Conservation (phyloP, 805 yeast species). For the Brettanomyces custersianus region DNA sequence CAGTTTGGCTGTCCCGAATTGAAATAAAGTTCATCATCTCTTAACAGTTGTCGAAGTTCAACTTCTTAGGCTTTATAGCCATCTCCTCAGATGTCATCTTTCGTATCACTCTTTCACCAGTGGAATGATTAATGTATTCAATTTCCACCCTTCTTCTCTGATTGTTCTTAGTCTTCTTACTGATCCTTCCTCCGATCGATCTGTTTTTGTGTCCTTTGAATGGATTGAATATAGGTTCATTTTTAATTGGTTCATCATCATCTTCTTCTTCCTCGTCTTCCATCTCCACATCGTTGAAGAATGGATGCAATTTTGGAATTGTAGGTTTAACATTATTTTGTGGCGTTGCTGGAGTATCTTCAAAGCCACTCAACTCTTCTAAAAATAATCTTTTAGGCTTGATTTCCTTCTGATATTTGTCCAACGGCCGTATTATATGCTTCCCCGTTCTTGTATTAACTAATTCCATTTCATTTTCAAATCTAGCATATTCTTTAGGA, state of each 20-base stretch:
- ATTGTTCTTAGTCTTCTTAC: neutral
- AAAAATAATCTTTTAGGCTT: conserved; percentile 32
- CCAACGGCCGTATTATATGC: conserved; percentile 21
- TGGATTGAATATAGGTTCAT: conserved; percentile 18
- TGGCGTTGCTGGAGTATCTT: conserved; percentile 4
- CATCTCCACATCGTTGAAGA: too few relatives aligned
- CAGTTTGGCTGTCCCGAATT: too few relatives aligned
- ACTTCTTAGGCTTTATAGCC: conserved; percentile 29
- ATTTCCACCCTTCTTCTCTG: conserved; percentile 6
- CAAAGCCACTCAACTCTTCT: conserved; percentile 4
- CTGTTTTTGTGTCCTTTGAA: conserved; percentile 9
- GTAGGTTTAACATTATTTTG: neutral
- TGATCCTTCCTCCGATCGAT: neutral
- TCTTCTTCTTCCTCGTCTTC: conserved; percentile 3
- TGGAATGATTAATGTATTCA: conserved; percentile 17
- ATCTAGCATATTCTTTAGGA: conserved; percentile 11
- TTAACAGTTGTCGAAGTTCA: conserved; percentile 21
- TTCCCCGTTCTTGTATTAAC: conserved; percentile 35
- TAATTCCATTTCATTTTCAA: conserved; percentile 30
- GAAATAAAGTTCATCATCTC: neutral
- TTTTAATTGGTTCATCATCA: conserved; percentile 11
- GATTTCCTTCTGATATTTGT: conserved; percentile 24
- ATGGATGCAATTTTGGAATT: neutral
- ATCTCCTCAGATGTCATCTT: conserved; percentile 25
- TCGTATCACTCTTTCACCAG: conserved; percentile 26